Conservation (phyloP, 495 filamentous ascomycete genomes). For the Lindgomyces ingoldianus region DNA sequence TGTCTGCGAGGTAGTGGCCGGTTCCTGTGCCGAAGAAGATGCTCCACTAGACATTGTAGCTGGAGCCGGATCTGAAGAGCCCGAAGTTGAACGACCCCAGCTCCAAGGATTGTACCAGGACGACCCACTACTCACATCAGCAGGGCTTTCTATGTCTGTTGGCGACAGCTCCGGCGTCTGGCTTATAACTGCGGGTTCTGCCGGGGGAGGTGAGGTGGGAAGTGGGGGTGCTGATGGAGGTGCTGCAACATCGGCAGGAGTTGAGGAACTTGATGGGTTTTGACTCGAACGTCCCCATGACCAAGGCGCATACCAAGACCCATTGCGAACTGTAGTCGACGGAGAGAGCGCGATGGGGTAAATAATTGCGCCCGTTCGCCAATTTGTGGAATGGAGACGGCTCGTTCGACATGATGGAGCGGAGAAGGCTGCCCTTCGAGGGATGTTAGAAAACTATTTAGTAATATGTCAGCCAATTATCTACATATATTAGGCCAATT, state of each 20-base stretch:
- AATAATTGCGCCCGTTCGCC: constrained; percentile 13
- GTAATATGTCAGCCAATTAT: not conserved
- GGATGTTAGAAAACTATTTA: constrained; percentile 18
- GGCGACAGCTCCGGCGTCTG: constrained; percentile 25
- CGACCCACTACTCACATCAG: not conserved
- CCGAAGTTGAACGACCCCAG: not conserved
- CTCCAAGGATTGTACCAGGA: not conserved
- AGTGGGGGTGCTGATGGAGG: constrained; percentile 1
- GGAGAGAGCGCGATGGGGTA: not conserved
- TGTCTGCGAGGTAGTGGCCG: not conserved
- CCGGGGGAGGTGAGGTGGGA: not conserved
- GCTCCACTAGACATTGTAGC: too few relatives aligned
- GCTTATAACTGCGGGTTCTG: constrained; percentile 15
- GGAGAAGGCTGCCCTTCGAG: not conserved
- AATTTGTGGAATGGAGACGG: constrained; percentile 3
- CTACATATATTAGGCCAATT: too few relatives aligned
- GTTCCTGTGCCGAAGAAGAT: not conserved
- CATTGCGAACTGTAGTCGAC: constrained; percentile 21
- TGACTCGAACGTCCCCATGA: constrained; percentile 15
- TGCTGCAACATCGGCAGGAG: constrained; percentile 1
- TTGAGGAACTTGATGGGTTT: not conserved
- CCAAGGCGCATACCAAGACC: constrained; percentile 33
- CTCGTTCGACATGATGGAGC: constrained; percentile 5
- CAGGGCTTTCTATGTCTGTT: constrained; percentile 7
- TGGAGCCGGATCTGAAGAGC: not conserved